Base-by-base conservation (phyloP, 176 grass and related monocot species). In the Phoenix roebelenii region DNA sequence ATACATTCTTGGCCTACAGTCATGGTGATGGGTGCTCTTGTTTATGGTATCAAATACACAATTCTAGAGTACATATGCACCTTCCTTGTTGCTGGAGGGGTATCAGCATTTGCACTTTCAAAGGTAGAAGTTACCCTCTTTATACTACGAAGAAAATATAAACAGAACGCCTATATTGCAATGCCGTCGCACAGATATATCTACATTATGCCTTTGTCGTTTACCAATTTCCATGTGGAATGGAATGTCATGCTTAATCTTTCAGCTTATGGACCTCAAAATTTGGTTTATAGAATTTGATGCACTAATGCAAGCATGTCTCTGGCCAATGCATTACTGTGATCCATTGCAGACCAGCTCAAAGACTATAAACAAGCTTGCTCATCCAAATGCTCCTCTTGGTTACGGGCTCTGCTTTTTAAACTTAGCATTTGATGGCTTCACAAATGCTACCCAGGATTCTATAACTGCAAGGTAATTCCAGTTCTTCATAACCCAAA, bases 391-490 rank as follows among this genome's bases (percentile, higher is more conserved):
- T 74, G 94, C 85, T 3, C 94, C 94, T 68, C 76, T 98, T 72
- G 94, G 94, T 22, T 98, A 93, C 25, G 67, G 77, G 17, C 73
- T 98, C 69, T 98, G 94, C 79, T 98, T 98, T 65, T 67, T 98
- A 19, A 98, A 98, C 51, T 91, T 98, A 76, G 84, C 82, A 51
- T 98, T 98, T 79, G 94, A 98, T 39, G 94, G 94, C 22, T 98
- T 93, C 61, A 98, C 94, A 25, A 98, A 98, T 50, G 85, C 94
- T 18, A 98, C 94, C 63, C 94, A 98, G 73, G 94, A 98, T 85
- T 83, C 87, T 49, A 89, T 98, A 52, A 91, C 88, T 64, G 85
- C 92, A 50, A 87, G 87, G 92, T 97, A 83, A 67, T 48, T 29
- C 66, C 39, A 63, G 30, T 53, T 9, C 5, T 73, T 10, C 32